A percentile compares a stretch with the other conserved stretches of the same genome.
phyloP scores from a whole-genome alignment of 2,329 filamentous ascomycete genomes.

The Aspergillus alliaceus region DNA sequence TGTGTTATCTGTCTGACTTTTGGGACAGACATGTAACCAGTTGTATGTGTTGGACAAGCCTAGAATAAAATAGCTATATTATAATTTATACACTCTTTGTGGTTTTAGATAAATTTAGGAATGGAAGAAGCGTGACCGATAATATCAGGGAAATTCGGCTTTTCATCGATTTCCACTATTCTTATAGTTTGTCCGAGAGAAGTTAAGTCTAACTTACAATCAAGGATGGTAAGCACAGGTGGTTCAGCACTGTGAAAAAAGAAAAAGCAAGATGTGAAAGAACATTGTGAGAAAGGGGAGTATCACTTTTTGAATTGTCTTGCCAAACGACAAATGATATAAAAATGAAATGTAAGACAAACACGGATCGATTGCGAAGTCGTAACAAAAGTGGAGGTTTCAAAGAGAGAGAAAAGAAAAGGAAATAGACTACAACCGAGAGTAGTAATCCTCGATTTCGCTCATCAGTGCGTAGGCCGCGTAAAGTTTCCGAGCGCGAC shows the following conservation, averaged over 20 bases:
- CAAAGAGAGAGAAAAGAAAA: not conserved
- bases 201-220: conserved; percentile 15
- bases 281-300: conserved; percentile 18
- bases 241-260: conserved; percentile 1
- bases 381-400: not conserved
- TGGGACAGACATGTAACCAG: too few species aligned
- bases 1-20: not conserved
- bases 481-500: not conserved
- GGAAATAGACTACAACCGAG: not conserved
- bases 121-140: too few species aligned
- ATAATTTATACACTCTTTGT: too few species aligned
- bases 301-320: conserved; percentile 22
- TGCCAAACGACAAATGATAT: conserved; percentile 6
- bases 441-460: not conserved
- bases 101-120: too few species aligned
- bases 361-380: conserved; percentile 11
- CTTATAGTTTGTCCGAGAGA: conserved; percentile 5
- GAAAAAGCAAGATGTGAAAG: conserved; percentile 8
- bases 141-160: not conserved
- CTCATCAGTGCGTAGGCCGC: not conserved
- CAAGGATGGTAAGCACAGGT: conserved; percentile 10
- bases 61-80: too few species aligned
- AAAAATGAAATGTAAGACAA: conserved; percentile 10
- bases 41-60: too few species aligned
- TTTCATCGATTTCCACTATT: conserved; percentile 1